These are phyloP conservation scores for Aspergillus caelatus DNA, from an alignment of 2,329 filamentous ascomycete species.

Conservation along the genomic window DNA sequence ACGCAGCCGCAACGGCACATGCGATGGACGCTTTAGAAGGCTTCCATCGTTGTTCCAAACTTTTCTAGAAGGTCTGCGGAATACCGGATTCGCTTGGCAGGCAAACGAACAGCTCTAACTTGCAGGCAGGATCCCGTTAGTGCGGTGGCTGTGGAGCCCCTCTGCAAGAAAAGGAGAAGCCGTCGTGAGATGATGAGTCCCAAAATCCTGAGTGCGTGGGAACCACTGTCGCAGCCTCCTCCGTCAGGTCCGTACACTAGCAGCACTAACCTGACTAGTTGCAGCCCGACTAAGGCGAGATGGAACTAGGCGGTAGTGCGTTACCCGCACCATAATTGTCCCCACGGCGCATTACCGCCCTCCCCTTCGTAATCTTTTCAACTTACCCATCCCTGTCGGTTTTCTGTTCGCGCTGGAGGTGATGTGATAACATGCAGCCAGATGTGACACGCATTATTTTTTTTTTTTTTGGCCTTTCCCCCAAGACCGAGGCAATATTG, in stretches of 20 bases:
- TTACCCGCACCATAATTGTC: background rate
- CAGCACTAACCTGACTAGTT: slow-evolving; percentile 16
- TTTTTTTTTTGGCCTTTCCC: background rate
- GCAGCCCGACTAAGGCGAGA: slow-evolving; percentile 12
- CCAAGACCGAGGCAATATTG: background rate
- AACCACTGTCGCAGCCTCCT: slow-evolving; percentile 16
- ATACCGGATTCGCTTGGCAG: slow-evolving; percentile 23
- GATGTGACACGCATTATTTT: background rate
- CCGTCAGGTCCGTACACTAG: slow-evolving; percentile 20
- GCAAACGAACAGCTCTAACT: slow-evolving; percentile 1
- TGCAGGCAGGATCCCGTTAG: slow-evolving; percentile 21
- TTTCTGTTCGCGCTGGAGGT: background rate
- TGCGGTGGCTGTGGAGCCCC: slow-evolving; percentile 18
- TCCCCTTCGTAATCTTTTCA: background rate
- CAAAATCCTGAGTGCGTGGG: slow-evolving; percentile 7
- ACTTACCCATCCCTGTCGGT: background rate
- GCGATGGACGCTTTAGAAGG: slow-evolving; percentile 15
- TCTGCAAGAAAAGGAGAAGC: slow-evolving; percentile 12
- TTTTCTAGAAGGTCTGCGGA: slow-evolving; percentile 26
- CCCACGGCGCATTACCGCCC: background rate
- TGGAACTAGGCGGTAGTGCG: background rate
- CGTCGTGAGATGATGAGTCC: slow-evolving; percentile 7
- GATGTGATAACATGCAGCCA: slow-evolving; percentile 3
- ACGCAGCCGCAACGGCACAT: slow-evolving; percentile 21
- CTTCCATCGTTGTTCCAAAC: slow-evolving; percentile 20